Evolutionary conservation across 2,329 filamentous ascomycete species (phyloP), one percentile per base, ranked within the genome.

Genomic region (Fusarium verrucosum): DNA sequence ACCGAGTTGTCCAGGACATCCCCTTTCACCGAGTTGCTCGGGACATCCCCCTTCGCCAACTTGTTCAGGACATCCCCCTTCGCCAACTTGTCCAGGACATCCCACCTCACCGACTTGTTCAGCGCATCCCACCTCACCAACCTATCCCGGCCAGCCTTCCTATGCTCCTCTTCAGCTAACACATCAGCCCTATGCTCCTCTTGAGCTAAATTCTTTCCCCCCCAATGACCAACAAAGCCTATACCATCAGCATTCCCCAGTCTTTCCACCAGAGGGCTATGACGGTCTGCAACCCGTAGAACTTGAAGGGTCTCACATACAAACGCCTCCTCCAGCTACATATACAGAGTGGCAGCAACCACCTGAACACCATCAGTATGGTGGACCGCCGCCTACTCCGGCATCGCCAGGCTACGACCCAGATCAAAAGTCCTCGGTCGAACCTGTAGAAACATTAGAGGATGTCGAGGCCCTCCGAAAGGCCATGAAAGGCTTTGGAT

Each of bases 401-500:
- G 72, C 74, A 4, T 75, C 74, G 0, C 56, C 53, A 4, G 73
- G 72, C 13, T 75, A 76, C 5, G 74, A 76, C n/a, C 32, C 43
- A 1, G 56, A 66, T 1, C 74, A 75, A 28, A 74, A 68, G 22
- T 50, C 65, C 2, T 70, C 37, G 45, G 49, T 57, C 1, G 63
- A 65, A 4, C 71, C 60, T n/a, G 67, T 76, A 11, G 70, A 78
- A 28, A 77, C 74, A 5, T 17, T 60, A 3, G 26, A 63, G 16
- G 76, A 77, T 7, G 69, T 68, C 1, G 73, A 77, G 56, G 40
- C 58, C 2, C 47, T 78, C 2, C 69, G 74, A 41, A 73, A 75
- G 20, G 75, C 76, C 2, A 77, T 78, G 76, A 75, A 75, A 56
- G 74, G 73, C 9, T 73, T 75, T 64, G 76, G 74, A 2, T 77